Base-by-base conservation (phyloP, 2,329 filamentous ascomycete species). In the Clathrospora elynae region DNA sequence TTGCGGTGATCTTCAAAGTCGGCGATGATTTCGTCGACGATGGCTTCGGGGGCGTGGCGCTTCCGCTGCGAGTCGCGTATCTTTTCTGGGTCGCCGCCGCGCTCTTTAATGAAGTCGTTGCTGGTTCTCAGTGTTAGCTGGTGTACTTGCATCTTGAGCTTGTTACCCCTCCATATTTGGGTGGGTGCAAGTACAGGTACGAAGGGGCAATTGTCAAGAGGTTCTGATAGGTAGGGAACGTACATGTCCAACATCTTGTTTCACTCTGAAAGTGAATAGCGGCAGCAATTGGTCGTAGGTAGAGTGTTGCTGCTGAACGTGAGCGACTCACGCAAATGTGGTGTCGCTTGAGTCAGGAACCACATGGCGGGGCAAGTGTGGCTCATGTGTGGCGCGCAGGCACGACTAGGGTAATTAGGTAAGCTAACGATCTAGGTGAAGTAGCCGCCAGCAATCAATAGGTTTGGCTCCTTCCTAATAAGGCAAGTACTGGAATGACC, bases 11-110 rank as follows among this genome's bases (percentile, higher is more conserved):
- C 89, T 68, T 95, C 87, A 69, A 87, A 96, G 67, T 95, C 76
- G 14, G 79, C 80, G 67, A 96, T 93, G 48, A 97, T 84, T 74
- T 95, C 87, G 75, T 99, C 92, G 17, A 99, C 92, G 33, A 86
- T 78, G 66, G 90, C 87, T 64, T 90, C 88, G 10, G 85, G 80
- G 34, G 89, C 91, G 76, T 84, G 82, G 60, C 93, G 85, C 67
- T 84, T 85, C 59, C 87, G 83, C 74, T 99, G 93, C 54, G 87
- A 93, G 72, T 96, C 90, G 71, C 88, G 87, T 73, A 99, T 93
- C 75, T 85, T 86, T 67, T 95, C 87, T 11, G 90, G 89, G 74
- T 97, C 84, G 60, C 93, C 93, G 57, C 92, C 93, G 61, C 90
- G 87, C 73, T 96, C 90, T 68, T 81, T 67, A 61, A 78, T 77